A percentile compares a stretch with the other conserved stretches of the same genome.
Conservation (phyloP, 2,329 filamentous ascomycete genomes). For the Arthrobotrys conoides region DNA sequence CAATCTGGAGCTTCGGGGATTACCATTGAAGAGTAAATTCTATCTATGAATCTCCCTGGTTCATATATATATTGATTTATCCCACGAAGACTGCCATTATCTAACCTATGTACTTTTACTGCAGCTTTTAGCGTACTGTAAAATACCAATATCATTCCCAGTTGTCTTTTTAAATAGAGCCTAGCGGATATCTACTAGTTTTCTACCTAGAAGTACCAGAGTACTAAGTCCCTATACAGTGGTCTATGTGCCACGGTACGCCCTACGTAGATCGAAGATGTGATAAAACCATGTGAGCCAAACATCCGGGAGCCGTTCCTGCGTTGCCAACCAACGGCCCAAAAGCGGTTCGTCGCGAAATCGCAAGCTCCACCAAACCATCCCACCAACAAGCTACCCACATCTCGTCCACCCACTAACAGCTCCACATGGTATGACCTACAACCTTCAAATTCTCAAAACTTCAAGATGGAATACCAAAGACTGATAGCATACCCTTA, state of each 20-base stretch:
- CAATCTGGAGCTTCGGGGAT: slow-evolving; percentile 28
- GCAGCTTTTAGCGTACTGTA: slow-evolving; percentile 1
- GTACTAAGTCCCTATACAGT: too few relatives aligned
- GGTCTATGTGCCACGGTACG: background rate
- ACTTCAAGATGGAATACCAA: background rate
- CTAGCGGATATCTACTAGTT: background rate
- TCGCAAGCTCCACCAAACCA: slow-evolving; percentile 38
- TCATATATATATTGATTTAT: too few relatives aligned
- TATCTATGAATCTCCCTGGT: background rate
- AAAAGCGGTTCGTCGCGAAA: slow-evolving; percentile 17
- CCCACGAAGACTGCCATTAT: too few relatives aligned
- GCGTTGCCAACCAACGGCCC: slow-evolving; percentile 18
- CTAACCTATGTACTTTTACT: background rate
- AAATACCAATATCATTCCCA: background rate
- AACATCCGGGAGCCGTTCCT: slow-evolving; percentile 3
- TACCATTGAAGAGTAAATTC: slow-evolving; percentile 40
- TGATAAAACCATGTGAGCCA: background rate
- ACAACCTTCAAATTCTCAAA: background rate
- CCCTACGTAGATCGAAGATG: too few relatives aligned
- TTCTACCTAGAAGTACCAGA: too few relatives aligned
- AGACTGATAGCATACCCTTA: slow-evolving; percentile 51
- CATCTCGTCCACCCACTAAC: slow-evolving; percentile 7
- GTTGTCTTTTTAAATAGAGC: background rate
- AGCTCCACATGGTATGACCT: slow-evolving; percentile 52
- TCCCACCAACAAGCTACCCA: slow-evolving; percentile 38